Conservation (phyloP, 495 filamentous ascomycete species). For the Tuber calosporum region DNA sequence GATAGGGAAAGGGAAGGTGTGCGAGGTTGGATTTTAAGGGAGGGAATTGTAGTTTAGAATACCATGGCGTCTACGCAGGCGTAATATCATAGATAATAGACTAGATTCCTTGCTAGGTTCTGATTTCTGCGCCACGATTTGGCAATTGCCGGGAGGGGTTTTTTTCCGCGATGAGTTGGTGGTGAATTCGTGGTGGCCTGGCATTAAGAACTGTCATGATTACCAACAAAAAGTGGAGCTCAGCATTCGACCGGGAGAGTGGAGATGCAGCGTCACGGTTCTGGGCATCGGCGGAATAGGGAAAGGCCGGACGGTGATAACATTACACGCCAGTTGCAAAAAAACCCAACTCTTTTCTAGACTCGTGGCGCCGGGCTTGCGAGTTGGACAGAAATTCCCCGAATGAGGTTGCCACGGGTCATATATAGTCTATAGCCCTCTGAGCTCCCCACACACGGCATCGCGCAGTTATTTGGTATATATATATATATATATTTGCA, state of each 20-base stretch:
- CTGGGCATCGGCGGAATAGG: neutral
- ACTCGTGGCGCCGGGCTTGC: neutral
- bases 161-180: neutral
- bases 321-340: neutral
- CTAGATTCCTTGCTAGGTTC: neutral
- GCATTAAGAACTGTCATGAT: neutral
- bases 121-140: neutral
- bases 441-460: neutral
- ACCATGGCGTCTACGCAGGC: neutral
- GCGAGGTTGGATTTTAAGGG: constrained; percentile 25
- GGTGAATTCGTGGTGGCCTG: neutral
- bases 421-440: neutral
- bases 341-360: neutral
- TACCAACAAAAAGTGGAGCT: neutral
- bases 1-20: constrained; percentile 27
- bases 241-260: neutral
- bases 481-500: too few species aligned
- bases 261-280: neutral
- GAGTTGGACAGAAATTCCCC: neutral
- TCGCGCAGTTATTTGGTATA: too few species aligned
- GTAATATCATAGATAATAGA: constrained; percentile 1
- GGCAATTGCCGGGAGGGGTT: neutral
- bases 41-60: neutral
- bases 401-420: neutral
- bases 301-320: neutral